These are phyloP conservation scores for Farysia itapuensis DNA, from an alignment of 1,284 basidiomycete species.

Conservation along the genomic window DNA sequence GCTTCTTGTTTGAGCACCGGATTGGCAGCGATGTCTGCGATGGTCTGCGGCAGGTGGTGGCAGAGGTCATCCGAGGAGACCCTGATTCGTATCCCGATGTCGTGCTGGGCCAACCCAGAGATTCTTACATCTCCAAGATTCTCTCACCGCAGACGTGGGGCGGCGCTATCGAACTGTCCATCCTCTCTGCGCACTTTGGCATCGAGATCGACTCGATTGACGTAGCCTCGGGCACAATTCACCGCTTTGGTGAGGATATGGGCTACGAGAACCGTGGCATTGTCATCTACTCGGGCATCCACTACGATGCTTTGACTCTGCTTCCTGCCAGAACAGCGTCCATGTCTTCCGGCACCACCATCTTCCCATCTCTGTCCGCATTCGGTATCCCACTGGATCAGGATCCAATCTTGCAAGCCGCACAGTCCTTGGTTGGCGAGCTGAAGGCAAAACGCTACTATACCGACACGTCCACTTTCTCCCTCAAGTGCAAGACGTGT, in stretches of 20 bases:
- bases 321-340: slow-evolving; percentile 4
- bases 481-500: slow-evolving; percentile 35
- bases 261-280: slow-evolving; percentile 17
- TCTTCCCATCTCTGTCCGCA: slow-evolving; percentile 18
- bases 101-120: slow-evolving; percentile 31
- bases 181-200: slow-evolving; percentile 25
- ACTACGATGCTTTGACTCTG: slow-evolving; percentile 44
- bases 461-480: slow-evolving; percentile 41
- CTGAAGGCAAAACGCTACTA: slow-evolving; percentile 36
- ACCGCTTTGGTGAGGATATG: slow-evolving; percentile 39
- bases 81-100: slow-evolving; percentile 30
- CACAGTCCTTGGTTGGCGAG: slow-evolving; percentile 13
- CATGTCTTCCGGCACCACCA: slow-evolving; percentile 8
- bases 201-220: slow-evolving; percentile 38
- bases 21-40: slow-evolving; percentile 9
- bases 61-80: slow-evolving; percentile 13
- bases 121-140: slow-evolving; percentile 24
- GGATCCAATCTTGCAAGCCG: slow-evolving; percentile 22
- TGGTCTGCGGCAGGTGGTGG: slow-evolving; percentile 23
- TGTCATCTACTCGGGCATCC: slow-evolving; percentile 44
- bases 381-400: slow-evolving; percentile 4
- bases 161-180: slow-evolving; percentile 43
- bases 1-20: slow-evolving; percentile 14
- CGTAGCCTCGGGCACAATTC: slow-evolving; percentile 24
- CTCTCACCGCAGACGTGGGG: slow-evolving; percentile 27